Evolutionary conservation across 495 filamentous ascomycete species (phyloP).

Genomic region (Aspergillus diversus): DNA sequence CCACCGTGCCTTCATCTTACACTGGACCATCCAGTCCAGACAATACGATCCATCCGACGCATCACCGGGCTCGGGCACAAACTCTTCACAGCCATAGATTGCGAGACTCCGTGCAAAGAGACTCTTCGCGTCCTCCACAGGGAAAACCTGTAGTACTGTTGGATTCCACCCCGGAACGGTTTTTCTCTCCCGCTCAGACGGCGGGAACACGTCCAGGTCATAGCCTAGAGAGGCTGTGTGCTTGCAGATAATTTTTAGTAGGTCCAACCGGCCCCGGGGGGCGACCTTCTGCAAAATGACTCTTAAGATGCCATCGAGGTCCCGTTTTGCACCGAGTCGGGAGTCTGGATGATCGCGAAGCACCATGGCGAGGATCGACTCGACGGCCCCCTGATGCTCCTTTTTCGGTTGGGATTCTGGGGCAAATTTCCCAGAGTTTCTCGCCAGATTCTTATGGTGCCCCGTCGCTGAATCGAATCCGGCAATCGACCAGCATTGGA

Average conservation of each 20-base stretch:
- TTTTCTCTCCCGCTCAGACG: neutral
- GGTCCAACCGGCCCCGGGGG: neutral
- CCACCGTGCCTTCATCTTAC: neutral
- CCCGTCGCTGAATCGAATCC: neutral
- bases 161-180: neutral
- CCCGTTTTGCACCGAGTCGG: neutral
- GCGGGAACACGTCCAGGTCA: neutral
- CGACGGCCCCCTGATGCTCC: neutral
- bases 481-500: neutral
- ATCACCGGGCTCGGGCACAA: neutral
- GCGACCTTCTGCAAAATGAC: neutral
- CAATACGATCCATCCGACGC: neutral
- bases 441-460: neutral
- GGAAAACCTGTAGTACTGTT: neutral
- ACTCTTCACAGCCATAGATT: neutral
- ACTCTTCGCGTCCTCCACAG: neutral
- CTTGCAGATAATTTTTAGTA: neutral
- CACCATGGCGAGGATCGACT: neutral
- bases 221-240: neutral
- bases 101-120: neutral
- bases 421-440: neutral
- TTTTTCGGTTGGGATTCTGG: neutral
- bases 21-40: neutral
- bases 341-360: neutral
- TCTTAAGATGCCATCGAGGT: neutral